Base-by-base conservation (phyloP, 2,329 filamentous ascomycete species). In the Scytalidium lignicola region DNA sequence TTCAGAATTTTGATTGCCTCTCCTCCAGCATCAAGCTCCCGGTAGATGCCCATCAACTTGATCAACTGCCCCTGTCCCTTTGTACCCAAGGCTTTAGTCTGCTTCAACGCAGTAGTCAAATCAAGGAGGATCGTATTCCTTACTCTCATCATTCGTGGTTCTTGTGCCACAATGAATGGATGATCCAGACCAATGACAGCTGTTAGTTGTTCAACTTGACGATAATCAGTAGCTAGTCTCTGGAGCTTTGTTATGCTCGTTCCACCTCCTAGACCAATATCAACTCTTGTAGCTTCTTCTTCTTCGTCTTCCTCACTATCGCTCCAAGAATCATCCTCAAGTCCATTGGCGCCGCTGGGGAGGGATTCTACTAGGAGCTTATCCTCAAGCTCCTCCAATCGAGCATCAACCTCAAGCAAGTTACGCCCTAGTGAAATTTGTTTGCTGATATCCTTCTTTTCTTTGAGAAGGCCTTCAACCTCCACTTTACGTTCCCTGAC, bases 341-440 rank as follows among this genome's bases (percentile, higher is more conserved):
- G 63, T 13, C 58, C 62, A 32, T 65, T 59, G 19, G 46, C 49
- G 23, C 50, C 50, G 2, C 54, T 55, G 37, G 56, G 58, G 21
- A 63, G 57, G 15, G 58, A 66, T 12, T 53, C 75, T 20, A 89
- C 70, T 42, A 81, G 76, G 21, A 91, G 66, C 28, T 74, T 71
- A 39, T 75, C 76, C 63, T 91, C 88, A 41, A 91, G 64, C 47
- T 79, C 76, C 5, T 72, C 70, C 32, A 90, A 61, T 48, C 83
- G 65, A 52, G 82, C 80, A 47, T 86, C 80, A 17, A 86, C 68
- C 63, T 90, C 86, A 22, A 91, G 63, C 70, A 91, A 74, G 57
- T 74, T 74, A 52, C 81, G 68, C 0, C 79, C 82, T 2, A 67
- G 56, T 57, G 86, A 81, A 40, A 92, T 83, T 45, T 83, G 74